Conservation (phyloP, 306 rosid species). For the Lotus japonicus region DNA sequence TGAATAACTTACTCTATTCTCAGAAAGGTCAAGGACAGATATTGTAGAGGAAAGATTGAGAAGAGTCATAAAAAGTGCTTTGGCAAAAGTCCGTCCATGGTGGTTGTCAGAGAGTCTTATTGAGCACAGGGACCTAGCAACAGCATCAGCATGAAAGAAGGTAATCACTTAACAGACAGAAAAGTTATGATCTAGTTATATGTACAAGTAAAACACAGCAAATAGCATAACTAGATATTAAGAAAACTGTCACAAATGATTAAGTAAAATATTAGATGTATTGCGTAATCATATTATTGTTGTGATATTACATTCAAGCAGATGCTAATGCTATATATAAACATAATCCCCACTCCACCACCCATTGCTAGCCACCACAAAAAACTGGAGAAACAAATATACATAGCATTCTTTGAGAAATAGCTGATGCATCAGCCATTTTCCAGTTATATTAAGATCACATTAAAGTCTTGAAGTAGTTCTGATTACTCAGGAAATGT, state of each 20-base stretch:
- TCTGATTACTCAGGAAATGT: background rate
- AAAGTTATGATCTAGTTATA: background rate
- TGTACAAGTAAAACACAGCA: constrained; percentile 1
- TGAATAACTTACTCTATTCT: constrained; percentile 57
- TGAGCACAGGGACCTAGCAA: constrained; percentile 60
- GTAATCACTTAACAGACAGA: constrained; percentile 18
- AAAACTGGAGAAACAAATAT: background rate
- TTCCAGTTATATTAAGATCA: constrained; percentile 9
- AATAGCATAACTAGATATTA: background rate
- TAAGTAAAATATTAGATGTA: too few species aligned
- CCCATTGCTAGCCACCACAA: background rate
- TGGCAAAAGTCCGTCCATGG: constrained; percentile 56
- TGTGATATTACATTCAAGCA: background rate
- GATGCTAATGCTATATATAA: background rate
- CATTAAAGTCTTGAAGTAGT: background rate
- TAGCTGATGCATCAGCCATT: constrained; percentile 6
- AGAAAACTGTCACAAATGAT: background rate
- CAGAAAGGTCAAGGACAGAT: constrained; percentile 81
- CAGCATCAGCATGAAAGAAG: constrained; percentile 11
- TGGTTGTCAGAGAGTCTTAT: constrained; percentile 52
- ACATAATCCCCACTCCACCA: background rate
- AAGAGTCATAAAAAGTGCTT: constrained; percentile 49
- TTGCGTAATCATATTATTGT: background rate
- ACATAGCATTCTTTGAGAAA: constrained; percentile 3
- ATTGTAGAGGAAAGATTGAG: constrained; percentile 59